Base-by-base conservation (phyloP, 2,329 filamentous ascomycete genomes). In the Dactylella cylindrospora region DNA sequence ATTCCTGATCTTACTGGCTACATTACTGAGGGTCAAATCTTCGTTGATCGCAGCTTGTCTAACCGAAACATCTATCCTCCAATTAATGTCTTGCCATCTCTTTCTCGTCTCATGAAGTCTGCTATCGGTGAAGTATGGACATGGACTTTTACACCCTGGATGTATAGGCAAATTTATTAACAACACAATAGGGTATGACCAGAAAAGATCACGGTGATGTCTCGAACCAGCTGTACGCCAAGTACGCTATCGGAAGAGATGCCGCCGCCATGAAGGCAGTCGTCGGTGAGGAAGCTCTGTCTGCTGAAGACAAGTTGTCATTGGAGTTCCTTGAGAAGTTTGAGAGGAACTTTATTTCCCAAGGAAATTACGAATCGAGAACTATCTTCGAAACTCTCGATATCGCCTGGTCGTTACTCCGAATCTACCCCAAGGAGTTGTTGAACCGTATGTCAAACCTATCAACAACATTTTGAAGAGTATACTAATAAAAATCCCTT, bases 101-200 rank as follows among this genome's bases (percentile, higher is more conserved):
- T 98, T 31, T 98, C 93, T 19, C 93, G 93, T 83, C 86, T 98
- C 73, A 98, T 98, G 93, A 98, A 98, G 77, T 98, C 93, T 71
- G 93, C 93, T 74, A 98, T 98, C 71, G 93, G 93, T 70, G 90
- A 97, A 33, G 57, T 62, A 54, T 29, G 52, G 7, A 44, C 15
- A 17, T 1, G 3, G 8, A 77, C 8, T n/a, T 7, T 13, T 8
- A 13, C 8, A 15, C 15, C 31, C 23, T 25, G 13, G n/a, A n/a
- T 25, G n/a, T 41, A 19, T 5, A 3, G 4, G 10, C 15, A 13
- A 8, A 22, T 29, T 9, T 22, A 12, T 29, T 23, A 28, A 41
- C 6, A 4, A 15, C 49, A 15, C 7, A 13, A 23, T 39, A 62
- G 33, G 89, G 89, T 67, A 91, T 90, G 80, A 98, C 93, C 20